Base-by-base conservation (phyloP, 495 filamentous ascomycete genomes). In the Penicillium cataractarum region DNA sequence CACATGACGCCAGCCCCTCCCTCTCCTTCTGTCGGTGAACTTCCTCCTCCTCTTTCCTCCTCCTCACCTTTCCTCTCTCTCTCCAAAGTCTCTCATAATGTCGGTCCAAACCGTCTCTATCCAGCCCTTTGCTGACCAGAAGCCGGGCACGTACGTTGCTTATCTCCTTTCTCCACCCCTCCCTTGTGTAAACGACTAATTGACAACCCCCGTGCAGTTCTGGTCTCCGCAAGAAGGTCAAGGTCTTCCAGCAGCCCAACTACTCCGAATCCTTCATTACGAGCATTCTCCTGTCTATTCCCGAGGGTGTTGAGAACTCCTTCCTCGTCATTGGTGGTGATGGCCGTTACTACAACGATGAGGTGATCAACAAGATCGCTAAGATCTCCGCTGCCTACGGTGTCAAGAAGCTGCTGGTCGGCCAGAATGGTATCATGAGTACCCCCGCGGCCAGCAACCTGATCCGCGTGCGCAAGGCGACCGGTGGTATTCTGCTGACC, bases 281-380 rank as follows among this genome's bases (percentile, higher is more conserved):
- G 55, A 92, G 90, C 76, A 93, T 97, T 73, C 84, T 99, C 69
- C 87, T 95, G 62, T 95, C 96, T 54, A 99, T 99, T 70, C 95
- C 95, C 42, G 95, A 99, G 78, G 96, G 95, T 63, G 93, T 79
- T 59, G 80, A 97, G 71, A 92, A 84, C 63, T 83, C 91, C 42
- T 94, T 92, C 81, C 87, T 98, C 64, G 95, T 99, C 76, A 97
- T 99, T 78, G 95, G 93, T 70, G 95, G 95, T 69, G 95, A 99
- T 83, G 95, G 95, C 62, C 91, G 95, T 59, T 98, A 88, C 85
- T 97, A 91, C 86, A 99, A 99, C 80, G 87, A 92, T 48, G 95
- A 97, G 72, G 93, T 93, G 65, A 89, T 96, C 67, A 93, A 97
- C 79, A 81, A 96, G 77, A 97, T 98, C 74, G 94, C 95, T 65